These are phyloP conservation scores for Viridothelium virens DNA, from an alignment of 495 filamentous ascomycete species.

Conservation along the genomic window DNA sequence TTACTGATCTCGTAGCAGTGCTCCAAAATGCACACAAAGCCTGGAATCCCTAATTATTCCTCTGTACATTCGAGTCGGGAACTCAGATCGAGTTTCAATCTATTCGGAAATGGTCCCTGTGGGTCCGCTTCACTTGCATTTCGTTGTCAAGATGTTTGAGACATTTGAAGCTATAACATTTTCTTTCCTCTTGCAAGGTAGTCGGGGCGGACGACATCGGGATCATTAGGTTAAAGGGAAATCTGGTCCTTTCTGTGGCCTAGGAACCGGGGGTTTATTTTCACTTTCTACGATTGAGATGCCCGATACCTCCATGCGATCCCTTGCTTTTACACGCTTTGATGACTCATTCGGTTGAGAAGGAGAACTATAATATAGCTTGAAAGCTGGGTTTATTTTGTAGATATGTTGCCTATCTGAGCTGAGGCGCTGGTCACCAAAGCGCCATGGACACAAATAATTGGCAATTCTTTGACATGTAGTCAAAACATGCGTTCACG, in stretches of 20 bases:
- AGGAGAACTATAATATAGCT: too few species aligned
- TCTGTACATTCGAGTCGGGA: not conserved
- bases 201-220: not conserved
- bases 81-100: not conserved
- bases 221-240: not conserved
- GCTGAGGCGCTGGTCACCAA: not conserved
- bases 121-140: too few species aligned
- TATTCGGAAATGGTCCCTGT: not conserved
- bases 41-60: conserved; percentile 15
- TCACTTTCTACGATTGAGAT: not conserved
- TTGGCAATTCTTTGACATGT: not conserved
- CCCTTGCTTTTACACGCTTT: too few species aligned
- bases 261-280: not conserved
- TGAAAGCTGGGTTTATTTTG: not conserved
- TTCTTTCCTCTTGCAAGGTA: not conserved
- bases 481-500: not conserved
- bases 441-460: not conserved
- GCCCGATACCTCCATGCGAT: not conserved
- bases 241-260: not conserved
- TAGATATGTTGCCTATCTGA: not conserved
- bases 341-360: too few species aligned
- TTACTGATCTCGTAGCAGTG: conserved; percentile 15
- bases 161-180: not conserved
- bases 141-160: not conserved
- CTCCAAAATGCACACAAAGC: conserved; percentile 27